Evolutionary conservation across 23 red algal genomes (phyloP), one percentile per base, ranked within the genome.

Genomic region (Pyropia haitanensis): DNA sequence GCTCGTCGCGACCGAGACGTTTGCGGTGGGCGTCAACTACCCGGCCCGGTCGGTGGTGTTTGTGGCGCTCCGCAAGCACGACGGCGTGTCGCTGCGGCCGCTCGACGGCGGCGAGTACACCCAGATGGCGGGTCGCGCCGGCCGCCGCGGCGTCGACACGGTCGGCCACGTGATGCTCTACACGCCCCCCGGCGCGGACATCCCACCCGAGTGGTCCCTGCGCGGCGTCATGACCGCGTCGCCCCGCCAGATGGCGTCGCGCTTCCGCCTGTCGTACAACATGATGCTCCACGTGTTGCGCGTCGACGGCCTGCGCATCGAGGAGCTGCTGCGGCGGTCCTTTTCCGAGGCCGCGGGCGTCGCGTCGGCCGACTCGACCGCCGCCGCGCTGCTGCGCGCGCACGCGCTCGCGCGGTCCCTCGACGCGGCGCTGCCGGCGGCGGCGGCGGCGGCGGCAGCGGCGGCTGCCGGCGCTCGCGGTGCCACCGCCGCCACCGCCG

Each of bases 21-120:
- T 95, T 88, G 72, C 89, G 9, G 79, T 95, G 48, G 89, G 89
- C 23, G 70, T 95, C 48, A 95, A 95, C 70, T 81, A 88, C 73
- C 89, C 89, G 7, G 89, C 89, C 14, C 53, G 66, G 44, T 75
- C 73, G 30, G 89, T 95, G 10, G 65, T 95, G 12, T 95, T 95
- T 85, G 60, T 72, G 14, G 81, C 59, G 32, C 22, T 95, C 7
- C 61, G 56, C 14, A 95, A 95, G 63, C 74, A 67, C 61, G 89
- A 95, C 65, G 89, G 80, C 7, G 57, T 63, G 20, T 19, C 58
- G 17, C 49, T 79, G 14, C 63, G 89, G 8, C 53, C 54, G 18
- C 55, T 95, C 46, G 71, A 80, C 46, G 44, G 68, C 30, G 89
- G 89, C 22, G 89, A 95, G 64, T 95, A 87, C 68, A 87, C 65